Percentiles rank a stretch among this genome's conserved stretches.
phyloP scores from a whole-genome alignment of 2,329 filamentous ascomycete species.

The Colletotrichum chrysophilum region DNA sequence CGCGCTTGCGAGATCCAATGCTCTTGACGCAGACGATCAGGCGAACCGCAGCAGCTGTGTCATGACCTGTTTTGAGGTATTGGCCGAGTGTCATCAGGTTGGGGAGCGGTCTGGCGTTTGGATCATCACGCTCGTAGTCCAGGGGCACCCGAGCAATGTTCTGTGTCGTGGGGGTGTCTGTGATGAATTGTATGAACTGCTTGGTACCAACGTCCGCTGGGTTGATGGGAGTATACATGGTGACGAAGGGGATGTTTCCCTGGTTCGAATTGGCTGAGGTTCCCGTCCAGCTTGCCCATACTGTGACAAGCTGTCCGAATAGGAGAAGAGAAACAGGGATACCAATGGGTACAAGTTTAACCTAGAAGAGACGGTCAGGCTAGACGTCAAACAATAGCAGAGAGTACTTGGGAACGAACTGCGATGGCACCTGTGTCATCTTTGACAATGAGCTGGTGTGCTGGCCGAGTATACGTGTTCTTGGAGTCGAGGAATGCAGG shows the following conservation, averaged over 20 bases:
- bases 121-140: slow-evolving; percentile 33
- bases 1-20: slow-evolving; percentile 55
- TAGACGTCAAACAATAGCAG: background rate
- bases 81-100: slow-evolving; percentile 62
- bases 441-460: slow-evolving; percentile 58
- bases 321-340: slow-evolving; percentile 32
- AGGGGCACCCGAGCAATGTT: slow-evolving; percentile 49
- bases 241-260: slow-evolving; percentile 42
- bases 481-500: slow-evolving; percentile 42
- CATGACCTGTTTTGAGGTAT: slow-evolving; percentile 59
- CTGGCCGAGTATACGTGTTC: slow-evolving; percentile 42
- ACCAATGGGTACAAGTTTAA: slow-evolving; percentile 49
- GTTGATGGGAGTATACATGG: slow-evolving; percentile 60
- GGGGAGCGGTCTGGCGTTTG: slow-evolving; percentile 31
- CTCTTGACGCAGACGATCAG: slow-evolving; percentile 64
- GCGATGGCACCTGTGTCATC: slow-evolving; percentile 60
- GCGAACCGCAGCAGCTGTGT: slow-evolving; percentile 49
- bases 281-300: slow-evolving; percentile 64
- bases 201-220: slow-evolving; percentile 57
- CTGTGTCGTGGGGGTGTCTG: slow-evolving; percentile 34
- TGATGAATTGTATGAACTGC: slow-evolving; percentile 55
- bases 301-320: slow-evolving; percentile 58
- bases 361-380: slow-evolving; percentile 31
- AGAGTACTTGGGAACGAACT: slow-evolving; percentile 36
- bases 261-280: slow-evolving; percentile 41